A percentile compares a stretch with the other conserved stretches of the same genome.
Evolutionary conservation across 169 alveolate species (phyloP).

Genomic region (Plasmodium gaboni): DNA sequence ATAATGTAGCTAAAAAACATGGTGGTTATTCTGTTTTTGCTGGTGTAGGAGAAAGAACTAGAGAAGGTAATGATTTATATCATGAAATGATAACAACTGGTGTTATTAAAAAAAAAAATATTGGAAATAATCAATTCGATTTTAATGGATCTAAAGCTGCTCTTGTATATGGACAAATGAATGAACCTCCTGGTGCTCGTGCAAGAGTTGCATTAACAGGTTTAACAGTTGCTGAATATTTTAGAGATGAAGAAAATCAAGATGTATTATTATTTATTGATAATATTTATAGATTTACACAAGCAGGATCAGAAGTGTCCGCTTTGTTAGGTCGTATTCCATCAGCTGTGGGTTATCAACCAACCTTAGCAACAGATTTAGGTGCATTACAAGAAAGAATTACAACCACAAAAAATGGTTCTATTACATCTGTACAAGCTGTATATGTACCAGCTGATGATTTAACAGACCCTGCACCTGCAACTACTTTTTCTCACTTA

Average conservation of each 20-base stretch:
- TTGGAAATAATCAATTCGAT: conserved; percentile 85
- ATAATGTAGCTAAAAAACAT: conserved; percentile 97
- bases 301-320: conserved; percentile 98
- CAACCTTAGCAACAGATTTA: conserved; percentile 98
- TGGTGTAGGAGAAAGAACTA: conserved; percentile 99
- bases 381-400: conserved; percentile 97
- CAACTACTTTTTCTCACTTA: conserved; percentile 98
- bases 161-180: conserved; percentile 98
- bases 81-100: conserved; percentile 97
- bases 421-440: conserved; percentile 98
- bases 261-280: conserved; percentile 97
- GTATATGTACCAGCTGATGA: conserved; percentile 99
- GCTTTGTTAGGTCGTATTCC: conserved; percentile 98
- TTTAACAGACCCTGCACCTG: conserved; percentile 99
- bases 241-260: conserved; percentile 98
- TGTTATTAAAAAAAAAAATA: conserved; percentile 83
- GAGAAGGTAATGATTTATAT: conserved; percentile 98
- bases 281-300: conserved; percentile 97
- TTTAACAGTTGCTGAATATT: conserved; percentile 98
- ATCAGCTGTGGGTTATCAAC: conserved; percentile 98
- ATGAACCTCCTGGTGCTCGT: conserved; percentile 99
- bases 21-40: conserved; percentile 99
- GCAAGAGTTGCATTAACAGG: conserved; percentile 99
- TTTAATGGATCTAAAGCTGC: conserved; percentile 97
- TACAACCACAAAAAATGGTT: conserved; percentile 97